These are phyloP conservation scores for Lachnellula occidentalis DNA, from an alignment of 2,329 filamentous ascomycete species.

Conservation along the genomic window DNA sequence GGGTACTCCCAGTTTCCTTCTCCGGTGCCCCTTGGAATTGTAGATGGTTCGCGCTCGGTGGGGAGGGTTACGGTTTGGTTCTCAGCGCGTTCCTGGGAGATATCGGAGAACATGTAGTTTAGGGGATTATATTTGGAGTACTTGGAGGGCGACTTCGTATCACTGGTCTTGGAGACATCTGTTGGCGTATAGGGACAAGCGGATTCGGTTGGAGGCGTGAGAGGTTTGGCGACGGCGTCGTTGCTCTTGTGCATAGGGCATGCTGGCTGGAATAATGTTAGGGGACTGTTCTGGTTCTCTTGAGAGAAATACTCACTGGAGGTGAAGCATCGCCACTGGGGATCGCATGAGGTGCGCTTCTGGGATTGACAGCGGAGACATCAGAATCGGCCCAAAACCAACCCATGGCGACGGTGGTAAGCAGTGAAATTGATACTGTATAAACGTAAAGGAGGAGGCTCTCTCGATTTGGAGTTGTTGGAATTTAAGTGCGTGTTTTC, in stretches of 20 bases:
- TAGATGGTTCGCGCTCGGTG: conserved; percentile 74
- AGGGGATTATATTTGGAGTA: conserved; percentile 68
- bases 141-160: conserved; percentile 39
- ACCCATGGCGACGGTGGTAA: conserved; percentile 20
- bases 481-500: background rate
- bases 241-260: conserved; percentile 62
- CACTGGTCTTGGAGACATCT: conserved; percentile 14
- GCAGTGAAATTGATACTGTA: background rate
- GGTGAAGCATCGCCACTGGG: conserved; percentile 18
- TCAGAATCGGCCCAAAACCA: conserved; percentile 31
- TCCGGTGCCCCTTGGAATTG: conserved; percentile 81
- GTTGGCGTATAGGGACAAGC: conserved; percentile 30
- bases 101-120: conserved; percentile 90
- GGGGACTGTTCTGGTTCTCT: background rate
- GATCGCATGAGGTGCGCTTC: conserved; percentile 21
- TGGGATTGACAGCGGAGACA: conserved; percentile 19
- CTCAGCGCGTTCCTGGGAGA: conserved; percentile 73
- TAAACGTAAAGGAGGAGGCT: background rate
- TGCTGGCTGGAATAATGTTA: conserved; percentile 44
- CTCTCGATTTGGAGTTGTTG: background rate
- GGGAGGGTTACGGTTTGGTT: conserved; percentile 71
- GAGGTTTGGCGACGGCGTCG: conserved; percentile 29
- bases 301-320: conserved; percentile 20
- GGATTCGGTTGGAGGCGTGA: conserved; percentile 26
- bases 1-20: conserved; percentile 94